These are phyloP conservation scores for Phytopythium vexans DNA, from an alignment of 352 stramenopile genomes.

Conservation along the genomic window DNA sequence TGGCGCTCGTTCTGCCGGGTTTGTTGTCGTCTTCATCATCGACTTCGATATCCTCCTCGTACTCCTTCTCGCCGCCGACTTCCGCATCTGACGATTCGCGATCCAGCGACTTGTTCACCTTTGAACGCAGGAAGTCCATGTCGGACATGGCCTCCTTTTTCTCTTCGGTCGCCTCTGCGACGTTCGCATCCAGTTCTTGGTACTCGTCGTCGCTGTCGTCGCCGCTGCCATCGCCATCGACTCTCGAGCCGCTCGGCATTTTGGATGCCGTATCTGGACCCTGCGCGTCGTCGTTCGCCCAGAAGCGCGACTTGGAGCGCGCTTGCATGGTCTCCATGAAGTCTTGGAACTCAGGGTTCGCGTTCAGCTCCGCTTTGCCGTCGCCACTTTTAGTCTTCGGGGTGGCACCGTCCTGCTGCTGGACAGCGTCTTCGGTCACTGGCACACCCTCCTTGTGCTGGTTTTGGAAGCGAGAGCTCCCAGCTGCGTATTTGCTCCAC, in stretches of 20 bases:
- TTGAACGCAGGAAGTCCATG: constrained; percentile 93
- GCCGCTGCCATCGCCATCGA: constrained; percentile 24
- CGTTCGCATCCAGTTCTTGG: constrained; percentile 51
- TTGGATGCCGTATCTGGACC: constrained; percentile 22
- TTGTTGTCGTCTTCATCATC: constrained; percentile 26
- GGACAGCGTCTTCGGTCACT: constrained; percentile 3
- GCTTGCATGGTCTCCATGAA: constrained; percentile 91
- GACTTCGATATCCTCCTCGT: constrained; percentile 37
- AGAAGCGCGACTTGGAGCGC: constrained; percentile 87
- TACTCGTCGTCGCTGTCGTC: constrained; percentile 84
- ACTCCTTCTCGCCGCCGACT: constrained; percentile 28
- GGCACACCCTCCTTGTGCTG: constrained; percentile 19
- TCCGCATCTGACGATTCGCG: constrained; percentile 54
- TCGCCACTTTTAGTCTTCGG: constrained; percentile 19
- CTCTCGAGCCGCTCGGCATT: constrained; percentile 16
- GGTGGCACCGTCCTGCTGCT: background rate
- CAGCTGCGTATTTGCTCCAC: constrained; percentile 89
- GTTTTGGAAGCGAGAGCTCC: constrained; percentile 71
- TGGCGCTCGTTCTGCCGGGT: constrained; percentile 5
- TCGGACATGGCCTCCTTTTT: constrained; percentile 65
- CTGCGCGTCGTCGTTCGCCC: constrained; percentile 88
- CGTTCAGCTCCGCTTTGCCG: constrained; percentile 18
- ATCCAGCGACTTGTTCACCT: constrained; percentile 90
- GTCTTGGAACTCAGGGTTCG: constrained; percentile 75
- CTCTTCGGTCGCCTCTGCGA: constrained; percentile 27